Conservation (phyloP, 495 filamentous ascomycete genomes). For the Penicillium pancosmium region DNA sequence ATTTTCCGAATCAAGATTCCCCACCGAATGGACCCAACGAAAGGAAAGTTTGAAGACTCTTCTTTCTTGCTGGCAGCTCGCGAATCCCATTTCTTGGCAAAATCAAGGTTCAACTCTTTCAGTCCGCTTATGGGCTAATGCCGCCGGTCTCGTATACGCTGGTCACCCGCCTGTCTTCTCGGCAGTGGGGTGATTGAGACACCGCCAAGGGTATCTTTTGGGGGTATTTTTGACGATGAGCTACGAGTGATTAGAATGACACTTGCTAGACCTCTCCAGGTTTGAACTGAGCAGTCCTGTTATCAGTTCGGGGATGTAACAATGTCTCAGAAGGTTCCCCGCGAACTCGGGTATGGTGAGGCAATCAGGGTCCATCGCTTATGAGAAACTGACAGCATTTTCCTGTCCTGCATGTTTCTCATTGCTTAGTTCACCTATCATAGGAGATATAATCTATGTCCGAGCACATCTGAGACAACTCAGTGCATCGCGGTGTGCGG, state of each 20-base stretch:
- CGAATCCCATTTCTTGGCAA: no score
- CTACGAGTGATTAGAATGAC: neutral
- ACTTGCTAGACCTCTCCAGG: neutral
- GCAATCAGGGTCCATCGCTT: conserved; percentile 7
- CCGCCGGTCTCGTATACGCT: neutral
- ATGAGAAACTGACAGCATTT: neutral
- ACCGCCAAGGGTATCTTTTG: neutral
- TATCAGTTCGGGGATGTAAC: conserved; percentile 26
- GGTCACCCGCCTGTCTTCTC: neutral
- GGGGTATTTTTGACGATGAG: neutral
- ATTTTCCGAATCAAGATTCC: no score
- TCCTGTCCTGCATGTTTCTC: conserved; percentile 10
- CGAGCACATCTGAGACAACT: conserved; percentile 2
- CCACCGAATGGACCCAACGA: no score
- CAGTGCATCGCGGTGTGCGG: neutral
- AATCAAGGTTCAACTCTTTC: no score
- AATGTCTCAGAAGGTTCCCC: conserved; percentile 30
- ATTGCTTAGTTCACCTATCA: neutral
- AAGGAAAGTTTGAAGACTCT: no score
- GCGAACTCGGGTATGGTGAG: conserved; percentile 8
- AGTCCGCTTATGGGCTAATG: neutral
- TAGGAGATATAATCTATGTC: neutral
- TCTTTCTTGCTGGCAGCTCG: no score
- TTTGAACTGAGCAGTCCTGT: neutral
- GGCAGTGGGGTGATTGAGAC: neutral